phyloP scores from a whole-genome alignment of 768 basidiomycete species.

The Rhizopogon vinicolor region DNA sequence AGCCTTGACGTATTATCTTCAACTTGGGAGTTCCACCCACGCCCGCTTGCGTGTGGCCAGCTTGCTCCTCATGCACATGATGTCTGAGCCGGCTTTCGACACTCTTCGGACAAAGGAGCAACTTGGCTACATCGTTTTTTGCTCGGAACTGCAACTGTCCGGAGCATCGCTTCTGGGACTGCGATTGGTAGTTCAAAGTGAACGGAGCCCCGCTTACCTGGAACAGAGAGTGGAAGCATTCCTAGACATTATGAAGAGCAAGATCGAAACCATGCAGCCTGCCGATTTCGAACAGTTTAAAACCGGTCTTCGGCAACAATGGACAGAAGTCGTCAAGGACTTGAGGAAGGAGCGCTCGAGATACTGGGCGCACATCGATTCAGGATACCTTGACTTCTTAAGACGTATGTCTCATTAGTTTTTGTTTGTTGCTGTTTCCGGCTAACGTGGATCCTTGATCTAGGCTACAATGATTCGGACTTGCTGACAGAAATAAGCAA shows the following conservation, averaged over 20 bases:
- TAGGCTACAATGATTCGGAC: slow-evolving; percentile 73
- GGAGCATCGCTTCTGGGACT: slow-evolving; percentile 74
- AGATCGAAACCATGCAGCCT: slow-evolving; percentile 62
- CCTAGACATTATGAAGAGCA: slow-evolving; percentile 65
- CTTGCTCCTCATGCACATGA: slow-evolving; percentile 74
- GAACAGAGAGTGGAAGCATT: slow-evolving; percentile 90
- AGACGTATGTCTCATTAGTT: slow-evolving; percentile 53
- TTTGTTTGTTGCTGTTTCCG: neutral
- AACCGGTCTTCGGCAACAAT: slow-evolving; percentile 69
- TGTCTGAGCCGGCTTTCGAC: slow-evolving; percentile 91
- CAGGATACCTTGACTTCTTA: slow-evolving; percentile 83
- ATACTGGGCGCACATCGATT: slow-evolving; percentile 68
- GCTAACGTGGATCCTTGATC: neutral
- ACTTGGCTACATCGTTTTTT: slow-evolving; percentile 87
- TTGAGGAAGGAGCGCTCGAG: slow-evolving; percentile 71
- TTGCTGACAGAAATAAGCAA: slow-evolving; percentile 63
- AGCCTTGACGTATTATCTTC: slow-evolving; percentile 79
- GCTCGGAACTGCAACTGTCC: slow-evolving; percentile 47
- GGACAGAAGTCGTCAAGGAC: slow-evolving; percentile 87
- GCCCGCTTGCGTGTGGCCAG: slow-evolving; percentile 60
- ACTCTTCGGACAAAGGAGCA: slow-evolving; percentile 91
- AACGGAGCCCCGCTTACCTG: slow-evolving; percentile 72
- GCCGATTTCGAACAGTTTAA: slow-evolving; percentile 80
- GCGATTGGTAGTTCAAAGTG: slow-evolving; percentile 85
- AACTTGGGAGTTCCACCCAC: slow-evolving; percentile 68